Conservation (phyloP, 2,329 filamentous ascomycete species). For the Stachybotrys echinatus region DNA sequence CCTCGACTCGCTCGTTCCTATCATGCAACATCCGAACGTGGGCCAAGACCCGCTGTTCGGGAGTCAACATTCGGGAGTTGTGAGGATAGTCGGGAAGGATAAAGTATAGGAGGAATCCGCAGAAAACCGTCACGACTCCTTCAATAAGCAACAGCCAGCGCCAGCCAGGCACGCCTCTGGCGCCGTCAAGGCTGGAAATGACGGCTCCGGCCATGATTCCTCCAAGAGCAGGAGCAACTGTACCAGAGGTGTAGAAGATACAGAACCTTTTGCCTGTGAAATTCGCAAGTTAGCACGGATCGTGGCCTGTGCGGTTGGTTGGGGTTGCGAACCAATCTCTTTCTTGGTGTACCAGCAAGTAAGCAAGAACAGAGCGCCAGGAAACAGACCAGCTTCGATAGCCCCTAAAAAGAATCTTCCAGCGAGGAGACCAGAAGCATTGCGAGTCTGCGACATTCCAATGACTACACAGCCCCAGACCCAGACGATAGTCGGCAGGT, state of each 20-base stretch:
- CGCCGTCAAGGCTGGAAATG: conserved; percentile 24
- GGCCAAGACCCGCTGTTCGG: conserved; percentile 4
- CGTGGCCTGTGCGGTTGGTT: no score
- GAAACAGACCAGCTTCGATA: conserved; percentile 58
- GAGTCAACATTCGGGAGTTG: conserved; percentile 1
- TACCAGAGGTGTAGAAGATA: conserved; percentile 49
- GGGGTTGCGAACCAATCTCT: conserved; percentile 9
- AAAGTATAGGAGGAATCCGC: conserved; percentile 5
- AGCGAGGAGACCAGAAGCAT: conserved; percentile 10
- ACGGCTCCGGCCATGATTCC: conserved; percentile 38
- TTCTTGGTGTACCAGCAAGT: conserved; percentile 12
- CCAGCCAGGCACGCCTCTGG: conserved; percentile 15
- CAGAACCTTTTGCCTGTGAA: conserved; percentile 48
- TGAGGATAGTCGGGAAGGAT: conserved; percentile 13
- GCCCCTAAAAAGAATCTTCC: conserved; percentile 54
- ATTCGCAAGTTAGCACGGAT: no score
- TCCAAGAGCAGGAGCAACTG: conserved; percentile 38
- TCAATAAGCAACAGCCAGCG: conserved; percentile 7
- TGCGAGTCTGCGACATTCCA: conserved; percentile 8
- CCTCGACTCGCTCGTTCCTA: conserved; percentile 10
- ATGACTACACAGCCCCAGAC: conserved; percentile 9
- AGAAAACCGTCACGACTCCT: conserved; percentile 6
- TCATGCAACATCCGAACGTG: conserved; percentile 20
- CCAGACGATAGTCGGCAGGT: conserved; percentile 7
- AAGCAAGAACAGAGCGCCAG: conserved; percentile 32